These are phyloP conservation scores for Solanum hybrid DNA, from an alignment of 305 asterid genomes.

Conservation along the genomic window DNA sequence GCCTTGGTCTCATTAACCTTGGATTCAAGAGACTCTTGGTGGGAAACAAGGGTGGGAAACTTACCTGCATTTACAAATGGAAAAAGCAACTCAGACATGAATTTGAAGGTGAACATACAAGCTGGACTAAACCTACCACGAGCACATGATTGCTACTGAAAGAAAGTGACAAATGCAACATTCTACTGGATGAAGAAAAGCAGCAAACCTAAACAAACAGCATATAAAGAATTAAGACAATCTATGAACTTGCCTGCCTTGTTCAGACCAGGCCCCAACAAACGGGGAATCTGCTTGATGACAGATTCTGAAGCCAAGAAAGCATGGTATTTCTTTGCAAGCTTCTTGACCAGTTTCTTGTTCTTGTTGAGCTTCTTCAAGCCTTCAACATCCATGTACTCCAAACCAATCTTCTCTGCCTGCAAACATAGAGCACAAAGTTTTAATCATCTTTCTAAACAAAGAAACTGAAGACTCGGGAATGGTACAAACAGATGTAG, in stretches of 20 bases:
- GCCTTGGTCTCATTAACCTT: conserved; percentile 67
- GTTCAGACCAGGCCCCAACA: conserved; percentile 70
- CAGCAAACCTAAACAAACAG: neutral
- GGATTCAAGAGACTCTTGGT: conserved; percentile 60
- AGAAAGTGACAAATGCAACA: neutral
- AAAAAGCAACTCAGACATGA: neutral
- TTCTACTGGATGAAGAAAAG: neutral
- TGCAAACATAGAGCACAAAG: conserved; percentile 3
- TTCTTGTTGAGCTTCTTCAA: conserved; percentile 60
- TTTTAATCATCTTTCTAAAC: neutral
- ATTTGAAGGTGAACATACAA: neutral
- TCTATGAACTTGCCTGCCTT: conserved; percentile 53
- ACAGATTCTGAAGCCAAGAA: conserved; percentile 72
- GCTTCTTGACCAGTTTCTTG: conserved; percentile 68
- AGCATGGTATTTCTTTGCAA: conserved; percentile 65
- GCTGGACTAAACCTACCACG: neutral
- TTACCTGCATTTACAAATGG: conserved; percentile 32
- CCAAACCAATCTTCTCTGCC: conserved; percentile 61
- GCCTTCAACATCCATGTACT: conserved; percentile 69
- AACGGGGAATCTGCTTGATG: conserved; percentile 73
- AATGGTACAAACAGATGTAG: neutral
- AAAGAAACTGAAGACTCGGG: neutral
- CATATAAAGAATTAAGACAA: neutral
- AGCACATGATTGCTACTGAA: neutral
- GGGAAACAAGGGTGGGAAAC: conserved; percentile 55